Base-by-base conservation (phyloP, 371 early-diverging fungal genomes). In the Syncephalastrum sp. region DNA sequence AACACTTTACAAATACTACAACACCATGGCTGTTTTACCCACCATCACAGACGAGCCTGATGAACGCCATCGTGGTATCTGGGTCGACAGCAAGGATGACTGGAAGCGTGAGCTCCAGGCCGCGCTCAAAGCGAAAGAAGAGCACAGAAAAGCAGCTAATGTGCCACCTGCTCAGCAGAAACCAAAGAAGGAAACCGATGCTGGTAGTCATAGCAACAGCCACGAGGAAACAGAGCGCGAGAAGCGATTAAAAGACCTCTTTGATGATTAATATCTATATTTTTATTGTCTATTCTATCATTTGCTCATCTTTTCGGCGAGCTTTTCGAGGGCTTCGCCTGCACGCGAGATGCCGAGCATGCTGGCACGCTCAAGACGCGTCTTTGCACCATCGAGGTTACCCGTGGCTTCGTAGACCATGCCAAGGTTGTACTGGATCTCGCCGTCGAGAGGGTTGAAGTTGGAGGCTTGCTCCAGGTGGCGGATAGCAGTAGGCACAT, bases 341-440 rank as follows among this genome's bases (percentile, higher is more conserved):
- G 91, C 91, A 54, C 72, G 75, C 17, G 79, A 80, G 49, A 89
- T 70, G 2, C 91, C 92, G 17, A 79, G 62, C 33, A 78, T 67
- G 13, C 75, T 68, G 3, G 91, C 90, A 38, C 74, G 68, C 51
- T 84, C 75, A 66, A 91, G 90, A 41, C 87, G 75, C 42, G 72
- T 75, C 42, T 88, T 82, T 0, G 94, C 94, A 21, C 70, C 73
- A 16, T 90, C 87, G 42, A 92, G 65, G 25, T 83, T 63, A 0
- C 86, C 86, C 5, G 68, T 69, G 6, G 88, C 83, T 60, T 94
- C 94, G 56, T 87, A 82, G 38, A 91, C 85, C 55, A 85, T 87
- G 0, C 77, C 94, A 53, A 86, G 80, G 60, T 94, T 92, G 68
- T 84, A 94, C 56, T 84, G 84, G 25, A 91, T 84, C 64, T 91